These are phyloP conservation scores for Rubia peregrina DNA, from an alignment of 305 asterid genomes.

Conservation along the genomic window DNA sequence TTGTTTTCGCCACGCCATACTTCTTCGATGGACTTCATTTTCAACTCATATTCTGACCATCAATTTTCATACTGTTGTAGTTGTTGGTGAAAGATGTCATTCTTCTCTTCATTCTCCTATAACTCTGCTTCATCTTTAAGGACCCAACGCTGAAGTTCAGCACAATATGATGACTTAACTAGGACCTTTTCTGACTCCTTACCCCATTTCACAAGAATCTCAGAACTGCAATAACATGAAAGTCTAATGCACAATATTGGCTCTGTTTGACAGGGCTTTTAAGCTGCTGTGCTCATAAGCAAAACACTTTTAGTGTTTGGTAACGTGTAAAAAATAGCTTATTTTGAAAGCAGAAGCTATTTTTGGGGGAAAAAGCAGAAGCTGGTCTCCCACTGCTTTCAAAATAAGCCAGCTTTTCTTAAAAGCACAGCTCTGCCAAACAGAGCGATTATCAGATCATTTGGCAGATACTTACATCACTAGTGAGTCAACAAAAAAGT, in stretches of 20 bases:
- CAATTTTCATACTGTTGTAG: constrained; percentile 87
- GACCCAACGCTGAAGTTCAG: constrained; percentile 85
- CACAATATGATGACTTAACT: constrained; percentile 74
- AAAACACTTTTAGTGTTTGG: no score
- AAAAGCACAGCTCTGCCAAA: no score
- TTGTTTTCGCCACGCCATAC: constrained; percentile 86
- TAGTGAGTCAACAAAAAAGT: neutral
- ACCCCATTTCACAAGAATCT: constrained; percentile 35
- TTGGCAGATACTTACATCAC: neutral
- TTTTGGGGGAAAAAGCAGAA: no score
- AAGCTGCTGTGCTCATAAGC: no score
- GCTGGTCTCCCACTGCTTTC: no score
- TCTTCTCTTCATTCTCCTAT: constrained; percentile 87
- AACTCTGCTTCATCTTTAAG: constrained; percentile 83
- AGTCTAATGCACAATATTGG: neutral
- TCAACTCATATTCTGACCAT: constrained; percentile 93
- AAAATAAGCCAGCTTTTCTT: no score
- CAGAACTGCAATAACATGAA: neutral
- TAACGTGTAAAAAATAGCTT: no score
- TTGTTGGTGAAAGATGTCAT: constrained; percentile 79
- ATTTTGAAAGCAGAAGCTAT: no score
- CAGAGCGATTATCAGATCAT: neutral
- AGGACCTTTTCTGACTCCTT: constrained; percentile 65
- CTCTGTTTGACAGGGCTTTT: no score
- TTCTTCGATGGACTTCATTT: constrained; percentile 98